Evolutionary conservation across 495 filamentous ascomycete genomes (phyloP).

Genomic region (Cairneyella variabilis): DNA sequence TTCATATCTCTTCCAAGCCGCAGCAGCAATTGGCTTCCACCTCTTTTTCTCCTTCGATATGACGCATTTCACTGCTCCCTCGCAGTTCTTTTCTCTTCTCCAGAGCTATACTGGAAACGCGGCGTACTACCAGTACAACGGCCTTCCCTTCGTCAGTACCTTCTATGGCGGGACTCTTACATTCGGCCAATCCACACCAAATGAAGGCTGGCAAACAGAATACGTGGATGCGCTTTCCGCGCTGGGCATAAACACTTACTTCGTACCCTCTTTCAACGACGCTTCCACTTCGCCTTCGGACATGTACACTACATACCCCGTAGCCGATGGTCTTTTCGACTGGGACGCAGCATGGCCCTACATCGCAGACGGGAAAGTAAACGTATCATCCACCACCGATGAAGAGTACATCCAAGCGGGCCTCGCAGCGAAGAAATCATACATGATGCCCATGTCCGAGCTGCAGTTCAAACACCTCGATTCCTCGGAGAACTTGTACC

Average conservation of each 20-base stretch:
- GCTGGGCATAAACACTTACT: conserved; percentile 12
- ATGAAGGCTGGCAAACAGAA: conserved; percentile 16
- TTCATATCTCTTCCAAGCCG: conserved; percentile 32
- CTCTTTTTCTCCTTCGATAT: conserved; percentile 41
- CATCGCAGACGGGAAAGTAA: conserved; percentile 17
- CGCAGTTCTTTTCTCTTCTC: conserved; percentile 26
- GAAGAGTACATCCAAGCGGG: not conserved
- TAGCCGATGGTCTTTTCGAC: conserved; percentile 23
- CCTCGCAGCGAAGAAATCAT: not conserved
- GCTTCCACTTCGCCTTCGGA: not conserved
- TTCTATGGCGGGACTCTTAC: conserved; percentile 15
- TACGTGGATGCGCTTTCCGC: conserved; percentile 10
- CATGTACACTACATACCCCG: not conserved
- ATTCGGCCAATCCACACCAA: conserved; percentile 11
- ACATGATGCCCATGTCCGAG: conserved; percentile 20
- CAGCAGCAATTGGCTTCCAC: conserved; percentile 29
- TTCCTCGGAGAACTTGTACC: conserved; percentile 35
- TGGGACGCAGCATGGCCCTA: conserved; percentile 33
- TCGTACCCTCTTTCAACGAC: conserved; percentile 16
- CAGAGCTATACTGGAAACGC: conserved; percentile 22
- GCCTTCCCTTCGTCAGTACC: conserved; percentile 14
- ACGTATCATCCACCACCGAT: not conserved
- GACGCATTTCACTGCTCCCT: conserved; percentile 21
- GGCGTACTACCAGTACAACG: conserved; percentile 28
- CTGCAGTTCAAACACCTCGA: conserved; percentile 41